Base-by-base conservation (phyloP, 2,329 filamentous ascomycete species). In the Colletotrichum chlorophyti region DNA sequence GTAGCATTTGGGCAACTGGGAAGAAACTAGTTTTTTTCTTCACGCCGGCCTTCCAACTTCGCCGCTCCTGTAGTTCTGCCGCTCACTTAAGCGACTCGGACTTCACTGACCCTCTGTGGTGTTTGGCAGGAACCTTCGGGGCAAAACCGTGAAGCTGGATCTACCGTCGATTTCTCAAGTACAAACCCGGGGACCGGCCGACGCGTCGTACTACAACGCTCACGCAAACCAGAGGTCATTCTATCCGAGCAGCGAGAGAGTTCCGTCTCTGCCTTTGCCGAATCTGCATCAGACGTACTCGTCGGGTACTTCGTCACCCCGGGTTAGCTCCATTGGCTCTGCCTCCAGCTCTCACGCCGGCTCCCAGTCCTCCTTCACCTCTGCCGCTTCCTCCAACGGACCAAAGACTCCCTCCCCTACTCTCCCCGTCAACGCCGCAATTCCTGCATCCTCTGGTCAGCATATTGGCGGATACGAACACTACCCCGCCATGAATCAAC, bases 121-220 rank as follows among this genome's bases (percentile, higher is more conserved):
- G 48, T 23, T 41, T 50, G 40, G 29, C 32, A 52, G 48, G 60
- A 65, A 66, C 70, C 69, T 69, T 67, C 57, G 62, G 64, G 62
- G 66, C 72, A 80, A 86, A 79, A 89, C 87, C 91, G 91, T 86
- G 89, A 95, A 93, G 83, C 91, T 96, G 91, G 91, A 93, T 91
- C 87, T 93, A 76, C 90, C 91, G 79, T 91, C 91, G 79, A 90
- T 93, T 73, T 90, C 90, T 72, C 88, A 91, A 81, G 86, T 91
- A 80, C 88, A 91, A 78, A 86, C 88, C 84, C 88, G 90, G 86
- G 89, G 88, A 81, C 83, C 83, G 72, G 83, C 84, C 76, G 89
- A 93, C 77, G 81, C 83, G 69, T 75, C 81, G 74, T 91, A 86
- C 78, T 90, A 88, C 78, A 88, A 87, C 76, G 79, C 83, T 72